Percentiles rank a stretch among this genome's conserved stretches.
These are phyloP conservation scores for Pseudisothecium myosuroides DNA, from an alignment of 225 moss, liverwort and hornwort genomes.

Conservation along the genomic window DNA sequence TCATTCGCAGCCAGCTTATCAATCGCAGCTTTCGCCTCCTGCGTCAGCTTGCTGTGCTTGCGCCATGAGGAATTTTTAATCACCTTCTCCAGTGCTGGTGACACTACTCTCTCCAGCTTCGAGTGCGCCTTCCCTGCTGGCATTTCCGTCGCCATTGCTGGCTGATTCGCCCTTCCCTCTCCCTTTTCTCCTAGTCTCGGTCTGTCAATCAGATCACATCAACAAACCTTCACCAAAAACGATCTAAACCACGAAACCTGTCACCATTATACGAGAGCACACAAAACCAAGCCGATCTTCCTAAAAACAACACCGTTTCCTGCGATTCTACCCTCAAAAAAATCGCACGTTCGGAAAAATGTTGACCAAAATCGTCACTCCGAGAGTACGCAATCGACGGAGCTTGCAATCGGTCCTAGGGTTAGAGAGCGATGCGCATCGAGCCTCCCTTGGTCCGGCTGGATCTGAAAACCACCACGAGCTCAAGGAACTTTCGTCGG, in stretches of 20 bases:
- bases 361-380: not conserved
- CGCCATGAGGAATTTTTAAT: slow-evolving; percentile 96
- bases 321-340: not conserved
- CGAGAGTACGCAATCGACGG: not conserved
- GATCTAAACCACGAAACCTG: not conserved
- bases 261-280: not conserved
- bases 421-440: not conserved
- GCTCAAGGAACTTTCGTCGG: not conserved
- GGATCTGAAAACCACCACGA: slow-evolving; percentile 1
- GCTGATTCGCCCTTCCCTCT: slow-evolving; percentile 18
- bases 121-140: slow-evolving; percentile 58
- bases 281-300: not conserved
- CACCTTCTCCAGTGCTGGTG: slow-evolving; percentile 87
- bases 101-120: slow-evolving; percentile 85
- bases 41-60: slow-evolving; percentile 93
- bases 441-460: not conserved
- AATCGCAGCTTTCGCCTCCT: slow-evolving; percentile 79
- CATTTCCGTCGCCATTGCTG: slow-evolving; percentile 50
- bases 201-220: not conserved
- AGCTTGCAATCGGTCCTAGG: slow-evolving; percentile 1
- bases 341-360: not conserved
- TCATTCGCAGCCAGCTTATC: slow-evolving; percentile 63
- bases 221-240: not conserved
- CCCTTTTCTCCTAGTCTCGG: not conserved
- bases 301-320: not conserved